Evolutionary conservation across 768 basidiomycete species (phyloP), one percentile per base, ranked within the genome.

Genomic region (Hericium rajendrae): DNA sequence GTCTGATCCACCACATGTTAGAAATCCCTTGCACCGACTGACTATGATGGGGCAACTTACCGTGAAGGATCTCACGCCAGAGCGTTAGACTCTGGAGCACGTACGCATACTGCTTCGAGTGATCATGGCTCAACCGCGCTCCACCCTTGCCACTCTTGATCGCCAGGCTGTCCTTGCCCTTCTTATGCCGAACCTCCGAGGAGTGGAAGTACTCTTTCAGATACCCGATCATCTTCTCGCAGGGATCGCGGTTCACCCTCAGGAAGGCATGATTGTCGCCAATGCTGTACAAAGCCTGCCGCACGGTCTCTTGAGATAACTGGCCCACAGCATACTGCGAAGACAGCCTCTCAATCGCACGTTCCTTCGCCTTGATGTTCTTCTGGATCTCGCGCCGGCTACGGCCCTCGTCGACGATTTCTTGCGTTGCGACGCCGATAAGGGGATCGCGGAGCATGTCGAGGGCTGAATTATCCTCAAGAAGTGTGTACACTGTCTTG

Each of bases 241-340:
- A 93, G 51, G 91, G 91, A 66, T 93, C 91, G 40, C 91, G 87
- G 62, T 93, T 92, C 55, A 81, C 81, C 28, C 91, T 82, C 60
- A 92, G 71, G 77, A 93, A 93, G 11, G 91, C 88, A 66, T 92
- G 88, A 65, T 93, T 93, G 69, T 93, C 91, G 2, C 91, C 91
- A 53, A 93, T 91, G 64, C 86, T 88, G 68, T 92, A 93, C 52
- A 93, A 69, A 66, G 89, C 91, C 66, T 91, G 86, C 32, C 85
- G 78, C 10, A 90, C 72, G 50, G 76, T 71, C 65, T 92, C 90
- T 61, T 83, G 83, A 12, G 75, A 72, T 18, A 90, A 75, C 6
- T 77, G 79, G 22, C 54, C 72, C 18, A 78, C 76, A 28, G 79
- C 74, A 65, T 90, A 91, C 38, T 79, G 81, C 20, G 74, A 53